Percentiles rank a stretch among this genome's conserved stretches.
Conservation (phyloP, 2,329 filamentous ascomycete genomes). For the Fusarium papillatum region DNA sequence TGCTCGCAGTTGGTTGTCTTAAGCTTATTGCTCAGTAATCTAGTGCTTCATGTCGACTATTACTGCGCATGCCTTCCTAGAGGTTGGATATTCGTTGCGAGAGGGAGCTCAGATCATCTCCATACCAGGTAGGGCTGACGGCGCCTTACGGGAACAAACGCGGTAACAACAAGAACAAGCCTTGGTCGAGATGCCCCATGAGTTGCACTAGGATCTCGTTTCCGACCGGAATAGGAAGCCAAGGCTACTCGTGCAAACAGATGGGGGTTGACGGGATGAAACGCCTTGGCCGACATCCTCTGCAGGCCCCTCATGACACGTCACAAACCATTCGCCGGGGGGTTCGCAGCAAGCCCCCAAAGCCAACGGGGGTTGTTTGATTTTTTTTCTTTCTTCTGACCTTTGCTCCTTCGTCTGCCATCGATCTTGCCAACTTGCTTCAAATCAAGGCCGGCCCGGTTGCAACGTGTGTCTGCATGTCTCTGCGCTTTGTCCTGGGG, state of each 20-base stretch:
- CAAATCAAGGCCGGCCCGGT: slow-evolving; percentile 16
- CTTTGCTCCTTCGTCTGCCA: not conserved
- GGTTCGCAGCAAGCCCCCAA: slow-evolving; percentile 39
- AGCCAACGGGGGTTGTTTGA: slow-evolving; percentile 14
- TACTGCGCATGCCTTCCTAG: not conserved
- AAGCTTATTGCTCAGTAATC: slow-evolving; percentile 3
- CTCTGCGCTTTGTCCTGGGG: slow-evolving; percentile 2
- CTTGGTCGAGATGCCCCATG: slow-evolving; percentile 10
- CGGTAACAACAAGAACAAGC: slow-evolving; percentile 19
- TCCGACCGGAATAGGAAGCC: slow-evolving; percentile 32
- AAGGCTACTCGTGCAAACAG: slow-evolving; percentile 37
- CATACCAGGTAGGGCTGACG: slow-evolving; percentile 26
- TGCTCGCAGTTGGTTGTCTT: not conserved
- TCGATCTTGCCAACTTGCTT: slow-evolving; percentile 17
- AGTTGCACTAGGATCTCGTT: slow-evolving; percentile 37
- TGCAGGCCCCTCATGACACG: slow-evolving; percentile 44
- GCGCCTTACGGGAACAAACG: slow-evolving; percentile 17
- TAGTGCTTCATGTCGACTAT: not conserved
- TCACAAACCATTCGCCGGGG: slow-evolving; percentile 41
- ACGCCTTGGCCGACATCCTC: slow-evolving; percentile 40
- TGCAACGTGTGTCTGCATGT: slow-evolving; percentile 1
- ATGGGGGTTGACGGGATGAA: slow-evolving; percentile 43
- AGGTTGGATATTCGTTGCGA: not conserved
- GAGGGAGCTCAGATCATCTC: slow-evolving; percentile 21
- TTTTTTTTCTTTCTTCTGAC: not conserved